These are phyloP conservation scores for Rhodotorula sphaerocarpa DNA, from an alignment of 768 basidiomycete species.

Conservation along the genomic window DNA sequence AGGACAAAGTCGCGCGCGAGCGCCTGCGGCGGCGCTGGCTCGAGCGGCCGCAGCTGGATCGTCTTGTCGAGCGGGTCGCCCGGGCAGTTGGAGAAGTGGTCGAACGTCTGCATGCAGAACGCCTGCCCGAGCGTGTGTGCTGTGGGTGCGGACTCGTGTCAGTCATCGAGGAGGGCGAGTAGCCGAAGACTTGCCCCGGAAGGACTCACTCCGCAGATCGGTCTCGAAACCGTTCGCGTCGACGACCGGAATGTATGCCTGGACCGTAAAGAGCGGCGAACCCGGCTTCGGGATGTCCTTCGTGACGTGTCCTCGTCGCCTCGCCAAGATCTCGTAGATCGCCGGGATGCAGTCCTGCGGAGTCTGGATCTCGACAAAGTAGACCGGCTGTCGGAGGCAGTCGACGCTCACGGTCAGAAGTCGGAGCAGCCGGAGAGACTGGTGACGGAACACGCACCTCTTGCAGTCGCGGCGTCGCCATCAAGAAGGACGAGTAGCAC, in stretches of 20 bases:
- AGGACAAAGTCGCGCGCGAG: conserved; percentile 88
- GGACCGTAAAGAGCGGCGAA: conserved; percentile 93
- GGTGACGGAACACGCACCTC: conserved; percentile 41
- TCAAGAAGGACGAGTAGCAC: conserved; percentile 97
- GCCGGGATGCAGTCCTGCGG: conserved; percentile 98
- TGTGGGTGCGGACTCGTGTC: neutral
- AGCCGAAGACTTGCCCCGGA: neutral
- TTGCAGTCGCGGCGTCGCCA: conserved; percentile 53
- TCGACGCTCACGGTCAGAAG: neutral
- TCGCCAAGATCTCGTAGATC: conserved; percentile 95
- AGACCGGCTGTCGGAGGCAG: conserved; percentile 97
- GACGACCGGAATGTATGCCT: conserved; percentile 94
- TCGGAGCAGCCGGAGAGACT: neutral
- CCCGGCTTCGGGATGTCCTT: conserved; percentile 97
- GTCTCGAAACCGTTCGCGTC: conserved; percentile 99
- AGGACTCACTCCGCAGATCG: conserved; percentile 60
- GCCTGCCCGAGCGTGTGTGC: conserved; percentile 96
- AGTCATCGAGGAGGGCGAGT: neutral
- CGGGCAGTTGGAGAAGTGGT: conserved; percentile 99
- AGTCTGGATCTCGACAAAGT: conserved; percentile 98
- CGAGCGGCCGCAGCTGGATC: conserved; percentile 89
- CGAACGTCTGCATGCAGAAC: conserved; percentile 95
- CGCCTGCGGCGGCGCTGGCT: conserved; percentile 93
- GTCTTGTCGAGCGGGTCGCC: conserved; percentile 97
- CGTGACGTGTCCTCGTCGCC: conserved; percentile 96